Evolutionary conservation across 139 green algal genomes (phyloP), one percentile per base, ranked within the genome.

Genomic region (Protoeuglena noctilucae): DNA sequence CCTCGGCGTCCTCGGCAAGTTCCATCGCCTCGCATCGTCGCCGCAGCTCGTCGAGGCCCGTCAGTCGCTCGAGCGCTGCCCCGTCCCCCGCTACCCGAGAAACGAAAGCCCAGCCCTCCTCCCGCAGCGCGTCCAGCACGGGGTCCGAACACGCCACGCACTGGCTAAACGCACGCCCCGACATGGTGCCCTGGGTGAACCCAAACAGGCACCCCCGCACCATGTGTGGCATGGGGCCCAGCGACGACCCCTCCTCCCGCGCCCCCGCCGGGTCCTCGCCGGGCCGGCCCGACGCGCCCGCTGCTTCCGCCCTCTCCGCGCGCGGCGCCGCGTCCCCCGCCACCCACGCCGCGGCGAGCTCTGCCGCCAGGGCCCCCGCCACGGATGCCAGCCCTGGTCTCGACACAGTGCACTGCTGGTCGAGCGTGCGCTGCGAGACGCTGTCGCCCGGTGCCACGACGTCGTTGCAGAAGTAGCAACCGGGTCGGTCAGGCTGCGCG

Each of bases 401-500:
- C 2, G 85, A 83, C 34, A 94, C 87, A 12, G 88, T 96, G 84
- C 88, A 96, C 64, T 96, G 89, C 76, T 97, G 84, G 74, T 98
- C 91, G 48, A 97, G 61, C 2, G 85, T 79, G 4, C 85, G 64
- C 54, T 94, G 75, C 2, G 55, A 40, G 0, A 83, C 95, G 41
- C 82, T 93, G 60, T 97, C 80, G 24, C 79, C 47, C 0, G 91
- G 91, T 0, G 88, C 88, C 5, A 96, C 77, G 0, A 98, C 87
- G 54, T 98, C 91, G 64, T 94, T 96, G 75, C 91, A 98, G 57
- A 97, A 98, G 78, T 98, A 98, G 73, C 91, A 98, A 4, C 91
- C 89, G 45, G 96, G 77, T 4, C 78, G 75, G 2, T 51, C 40
- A 12, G 43, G 24, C 45, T 34, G 17, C 43, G 54, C 24, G 58